These are phyloP conservation scores for Alternaria sp. DNA, from an alignment of 2,329 filamentous ascomycete species.

Conservation along the genomic window DNA sequence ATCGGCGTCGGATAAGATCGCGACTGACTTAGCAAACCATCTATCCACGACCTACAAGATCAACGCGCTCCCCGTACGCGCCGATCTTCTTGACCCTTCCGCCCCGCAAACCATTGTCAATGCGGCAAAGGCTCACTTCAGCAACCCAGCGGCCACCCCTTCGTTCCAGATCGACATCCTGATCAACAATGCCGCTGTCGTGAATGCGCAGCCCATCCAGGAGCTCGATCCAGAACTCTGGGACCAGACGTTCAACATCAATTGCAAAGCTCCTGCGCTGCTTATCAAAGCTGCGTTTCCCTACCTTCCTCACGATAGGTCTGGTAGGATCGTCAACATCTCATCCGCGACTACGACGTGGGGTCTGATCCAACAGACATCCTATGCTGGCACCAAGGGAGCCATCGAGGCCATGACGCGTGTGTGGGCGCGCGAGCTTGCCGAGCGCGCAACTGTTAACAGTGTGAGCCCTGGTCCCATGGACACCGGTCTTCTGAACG, in stretches of 20 bases:
- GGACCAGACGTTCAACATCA: slow-evolving; percentile 12
- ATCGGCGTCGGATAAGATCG: slow-evolving; percentile 1
- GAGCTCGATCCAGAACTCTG: slow-evolving; percentile 9
- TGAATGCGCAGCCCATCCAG: slow-evolving; percentile 10
- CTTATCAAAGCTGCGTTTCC: slow-evolving; percentile 9
- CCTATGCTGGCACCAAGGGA: slow-evolving; percentile 10
- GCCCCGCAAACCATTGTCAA: slow-evolving; percentile 9
- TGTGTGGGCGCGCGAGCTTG: slow-evolving; percentile 9
- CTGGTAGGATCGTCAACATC: slow-evolving; percentile 11
- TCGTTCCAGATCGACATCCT: slow-evolving; percentile 11
- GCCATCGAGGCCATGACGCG: slow-evolving; percentile 14
- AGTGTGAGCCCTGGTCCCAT: slow-evolving; percentile 9
- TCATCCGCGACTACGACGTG: slow-evolving; percentile 12
- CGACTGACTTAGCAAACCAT: slow-evolving; percentile 7
- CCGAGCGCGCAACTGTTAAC: slow-evolving; percentile 9
- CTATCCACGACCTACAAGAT: slow-evolving; percentile 12
- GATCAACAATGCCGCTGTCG: slow-evolving; percentile 11
- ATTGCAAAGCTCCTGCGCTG: slow-evolving; percentile 11
- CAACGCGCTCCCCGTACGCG: slow-evolving; percentile 8
- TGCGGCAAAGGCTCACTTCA: slow-evolving; percentile 7
- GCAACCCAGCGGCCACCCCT: neutral
- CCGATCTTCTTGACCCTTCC: slow-evolving; percentile 8
- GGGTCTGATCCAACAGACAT: slow-evolving; percentile 12
- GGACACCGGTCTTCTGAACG: slow-evolving; percentile 10
- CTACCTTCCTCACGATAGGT: slow-evolving; percentile 7